Evolutionary conservation across 2,329 filamentous ascomycete species (phyloP), one percentile per base, ranked within the genome.

Genomic region (Aspergillus neoniger): DNA sequence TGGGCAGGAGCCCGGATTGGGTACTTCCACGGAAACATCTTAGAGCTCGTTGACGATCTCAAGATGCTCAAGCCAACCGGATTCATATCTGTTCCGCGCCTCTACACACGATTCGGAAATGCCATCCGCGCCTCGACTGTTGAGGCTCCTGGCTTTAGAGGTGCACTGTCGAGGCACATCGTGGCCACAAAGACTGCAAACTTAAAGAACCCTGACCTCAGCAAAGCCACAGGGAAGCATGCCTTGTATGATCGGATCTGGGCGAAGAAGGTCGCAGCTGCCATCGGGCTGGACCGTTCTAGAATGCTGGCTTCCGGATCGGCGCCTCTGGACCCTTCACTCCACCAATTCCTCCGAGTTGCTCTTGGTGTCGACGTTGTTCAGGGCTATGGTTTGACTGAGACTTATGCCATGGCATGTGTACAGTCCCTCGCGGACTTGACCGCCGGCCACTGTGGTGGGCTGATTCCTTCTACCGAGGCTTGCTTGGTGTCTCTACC

Each of bases 301-400:
- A 85, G 83, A 65, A 85, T 83, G 65, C 91, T 97, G 88, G 84
- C 96, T 58, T 93, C 90, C 60, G 95, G 95, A 52, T 95, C 91
- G 60, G 94, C 95, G 12, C 94, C 94, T 62, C 85, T 99, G 44
- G 94, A 98, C 69, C 92, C 92, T 0, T 86, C 87, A 25, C 86
- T 98, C 36, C 93, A 98, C 65, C 85, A 91, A 70, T 97, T 98
- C 80, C 85, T 98, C 52, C 90, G 92, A 48, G 87, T 93, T 41
- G 90, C 91, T 30, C 91, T 96, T 65, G 89, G 85, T 61, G 91
- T 89, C 77, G 83, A 87, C 71, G 90, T 98, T 71, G 77, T 86
- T 32, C 94, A 98, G 78, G 95, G 94, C 30, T 99, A 94, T 75
- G 95, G 95, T 52, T 82, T 99, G 75, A 99, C 95, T 1, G 95